Evolutionary conservation across 2,329 filamentous ascomycete species (phyloP).

Genomic region (Hypoxylon sp.): DNA sequence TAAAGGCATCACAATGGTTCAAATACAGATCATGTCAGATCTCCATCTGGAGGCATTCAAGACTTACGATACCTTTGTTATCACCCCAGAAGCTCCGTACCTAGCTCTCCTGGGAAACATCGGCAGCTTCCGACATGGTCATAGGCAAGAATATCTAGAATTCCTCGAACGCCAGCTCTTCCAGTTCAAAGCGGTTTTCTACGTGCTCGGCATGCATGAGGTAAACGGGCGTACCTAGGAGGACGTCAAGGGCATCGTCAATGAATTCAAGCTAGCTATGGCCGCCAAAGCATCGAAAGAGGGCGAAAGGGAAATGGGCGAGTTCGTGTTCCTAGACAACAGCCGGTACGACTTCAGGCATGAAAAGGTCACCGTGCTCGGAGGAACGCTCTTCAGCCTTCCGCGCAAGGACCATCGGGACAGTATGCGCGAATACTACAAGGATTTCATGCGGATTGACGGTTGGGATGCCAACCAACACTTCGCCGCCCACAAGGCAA

Average conservation of each 20-base stretch:
- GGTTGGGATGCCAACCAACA: neutral
- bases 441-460: neutral
- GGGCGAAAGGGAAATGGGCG: neutral
- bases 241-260: neutral
- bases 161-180: constrained; percentile 19
- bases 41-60: constrained; percentile 18
- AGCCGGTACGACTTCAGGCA: constrained; percentile 7
- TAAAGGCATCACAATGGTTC: constrained; percentile 12
- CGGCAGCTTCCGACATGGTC: neutral
- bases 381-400: constrained; percentile 20
- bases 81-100: constrained; percentile 1
- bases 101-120: constrained; percentile 24
- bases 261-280: neutral
- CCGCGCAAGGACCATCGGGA: neutral
- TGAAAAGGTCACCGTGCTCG: constrained; percentile 15
- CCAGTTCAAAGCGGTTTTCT: constrained; percentile 7
- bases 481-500: neutral
- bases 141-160: neutral
- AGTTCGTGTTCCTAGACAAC: constrained; percentile 26
- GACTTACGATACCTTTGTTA: neutral
- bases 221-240: constrained; percentile 5
- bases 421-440: neutral
- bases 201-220: constrained; percentile 17
- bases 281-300: neutral
- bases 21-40: constrained; percentile 32